A percentile compares a stretch with the other conserved stretches of the same genome.
Evolutionary conservation across 768 basidiomycete species (phyloP).

Genomic region (Kwoniella pini): DNA sequence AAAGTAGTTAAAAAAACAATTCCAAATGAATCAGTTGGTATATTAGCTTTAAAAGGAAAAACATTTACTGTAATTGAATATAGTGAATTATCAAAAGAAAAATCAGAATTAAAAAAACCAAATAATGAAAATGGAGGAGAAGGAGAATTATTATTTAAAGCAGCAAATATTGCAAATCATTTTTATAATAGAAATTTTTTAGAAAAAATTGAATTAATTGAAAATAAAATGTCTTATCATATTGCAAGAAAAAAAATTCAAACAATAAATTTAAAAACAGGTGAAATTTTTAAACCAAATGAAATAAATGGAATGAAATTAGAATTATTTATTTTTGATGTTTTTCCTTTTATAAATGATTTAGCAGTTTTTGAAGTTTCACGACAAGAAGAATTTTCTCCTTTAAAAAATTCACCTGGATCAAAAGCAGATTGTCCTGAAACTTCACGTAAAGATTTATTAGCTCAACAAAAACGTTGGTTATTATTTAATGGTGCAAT

Average conservation of each 20-base stretch:
- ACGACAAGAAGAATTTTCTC: slow-evolving; percentile 88
- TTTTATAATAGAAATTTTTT: slow-evolving; percentile 91
- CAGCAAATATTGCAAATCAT: slow-evolving; percentile 97
- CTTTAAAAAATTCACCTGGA: slow-evolving; percentile 95
- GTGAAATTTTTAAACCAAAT: slow-evolving; percentile 71
- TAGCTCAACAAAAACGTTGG: slow-evolving; percentile 84
- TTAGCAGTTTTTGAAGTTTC: slow-evolving; percentile 81
- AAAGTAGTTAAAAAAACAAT: slow-evolving; percentile 91
- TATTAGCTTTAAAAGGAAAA: slow-evolving; percentile 79
- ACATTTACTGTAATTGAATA: slow-evolving; percentile 95
- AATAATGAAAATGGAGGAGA: slow-evolving; percentile 52
- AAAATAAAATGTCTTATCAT: slow-evolving; percentile 89
- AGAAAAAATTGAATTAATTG: slow-evolving; percentile 73
- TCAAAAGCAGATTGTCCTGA: slow-evolving; percentile 85
- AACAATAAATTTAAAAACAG: slow-evolving; percentile 69
- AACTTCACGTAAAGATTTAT: slow-evolving; percentile 84
- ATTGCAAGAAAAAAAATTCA: slow-evolving; percentile 98
- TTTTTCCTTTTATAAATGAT: slow-evolving; percentile 78
- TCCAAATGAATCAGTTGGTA: slow-evolving; percentile 90
- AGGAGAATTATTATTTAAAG: slow-evolving; percentile 85
- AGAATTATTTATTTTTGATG: slow-evolving; percentile 98
- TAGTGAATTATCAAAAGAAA: slow-evolving; percentile 87
- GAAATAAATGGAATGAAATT: slow-evolving; percentile 99
- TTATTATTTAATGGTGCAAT: slow-evolving; percentile 74
- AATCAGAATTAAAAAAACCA: slow-evolving; percentile 71